A percentile compares a stretch with the other conserved stretches of the same genome.
phyloP scores from a whole-genome alignment of 345 rosid genomes.

The Dipteronia dyeriana region DNA sequence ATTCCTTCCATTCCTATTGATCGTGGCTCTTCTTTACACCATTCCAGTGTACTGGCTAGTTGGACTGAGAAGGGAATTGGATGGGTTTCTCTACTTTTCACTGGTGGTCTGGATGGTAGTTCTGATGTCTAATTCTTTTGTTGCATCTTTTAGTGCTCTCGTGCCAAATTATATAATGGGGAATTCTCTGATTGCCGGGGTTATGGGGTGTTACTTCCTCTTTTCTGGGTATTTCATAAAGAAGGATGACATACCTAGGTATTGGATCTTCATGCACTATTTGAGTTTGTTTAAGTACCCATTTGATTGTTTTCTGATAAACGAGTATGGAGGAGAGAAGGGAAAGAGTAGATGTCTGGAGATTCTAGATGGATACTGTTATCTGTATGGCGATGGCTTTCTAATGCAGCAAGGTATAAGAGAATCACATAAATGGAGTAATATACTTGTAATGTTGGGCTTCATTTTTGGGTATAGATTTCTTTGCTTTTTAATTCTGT shows the following conservation, averaged over 20 bases:
- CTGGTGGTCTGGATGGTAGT: slow-evolving; percentile 35
- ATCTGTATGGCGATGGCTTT: slow-evolving; percentile 30
- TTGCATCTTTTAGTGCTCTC: slow-evolving; percentile 36
- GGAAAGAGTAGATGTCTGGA: slow-evolving; percentile 29
- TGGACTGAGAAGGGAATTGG: slow-evolving; percentile 32
- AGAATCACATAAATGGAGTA: slow-evolving; percentile 35
- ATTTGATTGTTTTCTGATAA: slow-evolving; percentile 37
- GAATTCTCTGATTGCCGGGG: slow-evolving; percentile 30
- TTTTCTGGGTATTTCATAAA: slow-evolving; percentile 41
- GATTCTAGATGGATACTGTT: slow-evolving; percentile 26
- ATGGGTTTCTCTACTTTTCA: slow-evolving; percentile 34
- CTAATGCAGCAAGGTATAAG: slow-evolving; percentile 29
- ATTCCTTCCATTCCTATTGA: slow-evolving; percentile 35
- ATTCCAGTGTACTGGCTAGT: slow-evolving; percentile 36
- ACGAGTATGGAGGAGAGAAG: slow-evolving; percentile 33
- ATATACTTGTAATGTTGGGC: slow-evolving; percentile 28
- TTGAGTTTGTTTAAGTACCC: slow-evolving; percentile 38
- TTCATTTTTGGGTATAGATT: slow-evolving; percentile 34
- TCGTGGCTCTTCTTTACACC: slow-evolving; percentile 34
- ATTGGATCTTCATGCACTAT: slow-evolving; percentile 37
- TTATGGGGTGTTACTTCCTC: slow-evolving; percentile 36
- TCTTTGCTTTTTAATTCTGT: slow-evolving; percentile 29
- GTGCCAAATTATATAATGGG: slow-evolving; percentile 37
- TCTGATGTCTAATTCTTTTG: slow-evolving; percentile 37
- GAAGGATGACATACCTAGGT: slow-evolving; percentile 31